phyloP scores from a whole-genome alignment of 2,329 filamentous ascomycete species.

The Exophiala sideris region DNA sequence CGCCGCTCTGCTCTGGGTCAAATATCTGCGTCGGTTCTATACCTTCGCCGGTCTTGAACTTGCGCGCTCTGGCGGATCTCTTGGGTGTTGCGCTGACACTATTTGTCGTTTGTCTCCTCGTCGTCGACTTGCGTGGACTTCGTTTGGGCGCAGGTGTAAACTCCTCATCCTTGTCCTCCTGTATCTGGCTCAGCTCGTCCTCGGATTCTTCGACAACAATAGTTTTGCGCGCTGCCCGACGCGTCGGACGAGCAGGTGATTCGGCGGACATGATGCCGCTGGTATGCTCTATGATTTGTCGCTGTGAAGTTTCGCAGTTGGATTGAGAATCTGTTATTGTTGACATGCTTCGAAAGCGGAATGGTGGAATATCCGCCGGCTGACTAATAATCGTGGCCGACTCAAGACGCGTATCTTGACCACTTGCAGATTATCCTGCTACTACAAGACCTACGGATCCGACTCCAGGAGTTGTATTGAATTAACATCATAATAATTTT shows the following conservation, averaged over 20 bases:
- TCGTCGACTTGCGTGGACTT: constrained; percentile 56
- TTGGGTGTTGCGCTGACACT: constrained; percentile 41
- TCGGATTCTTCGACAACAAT: constrained; percentile 76
- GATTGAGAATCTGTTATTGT: not conserved
- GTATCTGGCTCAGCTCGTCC: constrained; percentile 54
- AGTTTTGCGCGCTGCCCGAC: constrained; percentile 64
- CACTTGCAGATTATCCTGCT: too few relatives aligned
- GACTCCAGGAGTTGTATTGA: too few relatives aligned
- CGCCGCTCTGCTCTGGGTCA: constrained; percentile 53
- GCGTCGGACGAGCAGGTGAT: constrained; percentile 52
- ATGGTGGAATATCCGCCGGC: not conserved
- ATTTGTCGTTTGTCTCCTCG: constrained; percentile 53
- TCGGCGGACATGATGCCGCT: constrained; percentile 18
- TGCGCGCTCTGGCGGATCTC: constrained; percentile 38
- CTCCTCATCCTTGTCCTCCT: constrained; percentile 68
- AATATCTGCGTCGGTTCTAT: constrained; percentile 61
- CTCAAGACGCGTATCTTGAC: too few relatives aligned
- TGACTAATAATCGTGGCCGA: too few relatives aligned
- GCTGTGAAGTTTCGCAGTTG: not conserved
- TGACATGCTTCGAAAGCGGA: constrained; percentile 10
- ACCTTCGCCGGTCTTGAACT: constrained; percentile 48
- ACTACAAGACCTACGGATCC: too few relatives aligned
- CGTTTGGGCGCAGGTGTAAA: constrained; percentile 70
- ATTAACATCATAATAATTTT: too few relatives aligned
- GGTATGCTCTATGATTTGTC: not conserved